Evolutionary conservation across 805 yeast species (phyloP).

Genomic region (Novakomyces olei): DNA sequence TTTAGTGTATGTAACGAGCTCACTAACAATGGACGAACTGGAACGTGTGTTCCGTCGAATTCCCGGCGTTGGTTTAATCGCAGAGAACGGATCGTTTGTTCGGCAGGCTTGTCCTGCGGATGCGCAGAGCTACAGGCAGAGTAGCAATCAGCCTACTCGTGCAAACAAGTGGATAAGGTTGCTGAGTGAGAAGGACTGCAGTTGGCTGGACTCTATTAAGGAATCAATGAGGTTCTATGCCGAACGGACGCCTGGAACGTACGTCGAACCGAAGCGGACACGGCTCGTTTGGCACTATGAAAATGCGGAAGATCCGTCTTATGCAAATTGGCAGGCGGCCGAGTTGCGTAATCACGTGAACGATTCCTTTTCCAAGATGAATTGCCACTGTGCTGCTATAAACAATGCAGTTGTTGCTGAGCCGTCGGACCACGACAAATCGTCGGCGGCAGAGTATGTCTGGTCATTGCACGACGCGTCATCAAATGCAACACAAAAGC

Average conservation of each 20-base stretch:
- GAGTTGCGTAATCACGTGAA: conserved; percentile 71
- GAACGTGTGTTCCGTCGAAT: conserved; percentile 46
- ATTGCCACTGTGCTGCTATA: conserved; percentile 37
- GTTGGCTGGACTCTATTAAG: conserved; percentile 16
- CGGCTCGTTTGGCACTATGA: conserved; percentile 60
- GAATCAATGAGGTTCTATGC: conserved; percentile 35
- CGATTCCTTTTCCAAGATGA: conserved; percentile 39
- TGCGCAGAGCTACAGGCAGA: neutral
- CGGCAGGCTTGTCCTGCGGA: conserved; percentile 14
- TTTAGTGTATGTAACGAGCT: conserved; percentile 49
- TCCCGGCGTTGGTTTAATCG: conserved; percentile 56
- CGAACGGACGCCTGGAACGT: conserved; percentile 65
- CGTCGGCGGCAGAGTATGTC: conserved; percentile 9
- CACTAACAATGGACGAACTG: conserved; percentile 38
- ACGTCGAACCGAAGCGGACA: conserved; percentile 50
- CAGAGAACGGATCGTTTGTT: conserved; percentile 75
- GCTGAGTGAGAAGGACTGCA: conserved; percentile 28
- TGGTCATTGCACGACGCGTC: neutral
- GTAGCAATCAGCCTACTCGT: too few species aligned
- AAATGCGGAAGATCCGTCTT: conserved; percentile 27
- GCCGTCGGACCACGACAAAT: conserved; percentile 4
- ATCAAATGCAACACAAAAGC: too few species aligned
- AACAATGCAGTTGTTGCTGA: conserved; percentile 6
- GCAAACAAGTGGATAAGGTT: conserved; percentile 36
- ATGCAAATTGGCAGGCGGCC: conserved; percentile 45